Evolutionary conservation across 2,329 filamentous ascomycete species (phyloP), one percentile per base, ranked within the genome.

Genomic region (Fusarium verticillioides): DNA sequence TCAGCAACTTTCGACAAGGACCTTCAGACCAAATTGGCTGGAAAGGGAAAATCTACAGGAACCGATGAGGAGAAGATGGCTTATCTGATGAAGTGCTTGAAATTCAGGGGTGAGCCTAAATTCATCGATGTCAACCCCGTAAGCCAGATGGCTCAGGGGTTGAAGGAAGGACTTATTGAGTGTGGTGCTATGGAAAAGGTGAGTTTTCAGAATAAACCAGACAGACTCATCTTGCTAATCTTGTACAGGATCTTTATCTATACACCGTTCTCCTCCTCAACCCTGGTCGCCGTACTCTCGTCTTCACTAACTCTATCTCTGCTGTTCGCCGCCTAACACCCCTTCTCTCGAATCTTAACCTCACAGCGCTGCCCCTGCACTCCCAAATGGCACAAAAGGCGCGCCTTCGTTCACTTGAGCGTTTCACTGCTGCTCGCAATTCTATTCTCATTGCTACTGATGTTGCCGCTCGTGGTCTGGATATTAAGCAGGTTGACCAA

Each of bases 321-420:
- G 93, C 96, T 6, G 96, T 97, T 58, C 92, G 95, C 49, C 94
- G 96, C 42, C 86, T 99, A 18, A 91, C 92, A 0, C 94, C 96
- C 2, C 89, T 98, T 79, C 88, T 99, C 4, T 91, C 96, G 76
- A 94, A 94, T 74, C 90, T 99, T 57, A 89, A 92, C 70, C 87
- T 98, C 13, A 91, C 92, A 5, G 93, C 92, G 2, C 85, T 94
- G 16, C 91, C 93, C 0, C 86, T 99, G 2, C 96, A 99, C 82
- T 98, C 95, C 1, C 93, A 95, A 73, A 98, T 99, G 96, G 88
- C 91, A 2, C 96, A 99, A 83, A 98, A 98, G 82, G 95, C 96
- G 7, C 94, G 96, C 49, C 87, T 98, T n/a, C 91, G 96, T 43
- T 96, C 94, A 4, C 89, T 99, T 5, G 96, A 99, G 80, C 92